Conservation (phyloP, 1,139 yeast genomes). For the Geotrichum klebahnii region DNA sequence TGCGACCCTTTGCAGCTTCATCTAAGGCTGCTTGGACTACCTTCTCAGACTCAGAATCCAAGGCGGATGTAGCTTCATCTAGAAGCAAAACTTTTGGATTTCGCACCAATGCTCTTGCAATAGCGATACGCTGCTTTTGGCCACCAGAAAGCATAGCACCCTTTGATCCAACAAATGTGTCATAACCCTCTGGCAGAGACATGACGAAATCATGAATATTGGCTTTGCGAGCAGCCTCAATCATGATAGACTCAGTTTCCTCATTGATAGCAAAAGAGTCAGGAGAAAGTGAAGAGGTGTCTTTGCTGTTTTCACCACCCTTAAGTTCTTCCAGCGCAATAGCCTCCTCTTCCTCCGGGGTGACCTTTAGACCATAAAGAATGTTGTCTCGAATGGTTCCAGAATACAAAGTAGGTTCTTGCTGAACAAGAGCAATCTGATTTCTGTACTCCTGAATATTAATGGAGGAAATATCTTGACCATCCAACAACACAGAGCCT, state of each 20-base stretch:
- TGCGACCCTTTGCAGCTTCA: constrained; percentile 61
- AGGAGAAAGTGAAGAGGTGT: neutral
- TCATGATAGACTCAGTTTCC: constrained; percentile 43
- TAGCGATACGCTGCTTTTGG: constrained; percentile 75
- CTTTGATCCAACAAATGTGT: constrained; percentile 78
- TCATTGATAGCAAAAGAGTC: constrained; percentile 57
- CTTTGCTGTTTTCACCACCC: constrained; percentile 4
- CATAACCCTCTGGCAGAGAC: constrained; percentile 75
- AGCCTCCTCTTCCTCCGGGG: constrained; percentile 46
- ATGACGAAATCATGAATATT: constrained; percentile 75
- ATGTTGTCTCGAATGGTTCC: constrained; percentile 84
- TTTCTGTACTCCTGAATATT: constrained; percentile 69
- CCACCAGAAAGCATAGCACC: constrained; percentile 81
- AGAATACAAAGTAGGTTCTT: constrained; percentile 81
- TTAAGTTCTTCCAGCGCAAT: constrained; percentile 39
- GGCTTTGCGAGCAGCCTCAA: constrained; percentile 69
- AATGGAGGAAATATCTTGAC: constrained; percentile 65
- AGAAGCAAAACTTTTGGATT: constrained; percentile 62
- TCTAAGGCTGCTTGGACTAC: constrained; percentile 63
- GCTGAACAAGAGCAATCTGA: constrained; percentile 74
- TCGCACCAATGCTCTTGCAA: constrained; percentile 71
- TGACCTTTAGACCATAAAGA: constrained; percentile 60
- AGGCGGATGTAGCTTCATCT: constrained; percentile 79
- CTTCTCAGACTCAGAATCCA: constrained; percentile 77
- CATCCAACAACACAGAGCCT: constrained; percentile 68